Percentiles rank a stretch among this genome's conserved stretches.
phyloP scores from a whole-genome alignment of 768 basidiomycete species.

The Cyathus striatus region DNA sequence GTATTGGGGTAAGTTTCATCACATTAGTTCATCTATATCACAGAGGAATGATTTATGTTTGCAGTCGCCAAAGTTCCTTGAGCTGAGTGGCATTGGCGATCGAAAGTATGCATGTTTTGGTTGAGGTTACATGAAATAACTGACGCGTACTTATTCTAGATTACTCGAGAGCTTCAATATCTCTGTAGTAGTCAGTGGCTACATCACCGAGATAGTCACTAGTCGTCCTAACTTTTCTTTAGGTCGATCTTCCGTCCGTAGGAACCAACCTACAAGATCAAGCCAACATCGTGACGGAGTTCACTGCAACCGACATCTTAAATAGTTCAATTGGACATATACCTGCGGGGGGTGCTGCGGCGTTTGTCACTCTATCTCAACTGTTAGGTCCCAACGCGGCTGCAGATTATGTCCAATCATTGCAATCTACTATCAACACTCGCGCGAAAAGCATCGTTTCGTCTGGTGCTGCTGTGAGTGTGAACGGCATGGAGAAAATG shows the following conservation, averaged over 20 bases:
- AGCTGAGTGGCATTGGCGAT: background rate
- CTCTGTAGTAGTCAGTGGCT: background rate
- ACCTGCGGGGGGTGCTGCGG: background rate
- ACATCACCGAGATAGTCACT: background rate
- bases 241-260: conserved; percentile 1
- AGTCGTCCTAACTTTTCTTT: background rate
- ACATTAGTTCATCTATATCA: background rate
- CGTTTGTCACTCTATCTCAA: background rate
- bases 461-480: background rate
- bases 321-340: background rate
- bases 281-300: background rate
- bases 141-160: background rate
- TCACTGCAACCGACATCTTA: background rate
- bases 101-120: background rate
- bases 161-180: background rate
- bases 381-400: background rate
- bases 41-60: background rate
- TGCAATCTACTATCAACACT: background rate
- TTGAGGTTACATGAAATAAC: background rate
- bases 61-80: background rate
- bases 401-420: background rate
- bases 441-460: background rate
- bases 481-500: background rate
- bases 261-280: background rate
- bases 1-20: background rate